Evolutionary conservation across 78 protist species (phyloP), one percentile per base, ranked within the genome.

Genomic region (Guillardia theta): DNA sequence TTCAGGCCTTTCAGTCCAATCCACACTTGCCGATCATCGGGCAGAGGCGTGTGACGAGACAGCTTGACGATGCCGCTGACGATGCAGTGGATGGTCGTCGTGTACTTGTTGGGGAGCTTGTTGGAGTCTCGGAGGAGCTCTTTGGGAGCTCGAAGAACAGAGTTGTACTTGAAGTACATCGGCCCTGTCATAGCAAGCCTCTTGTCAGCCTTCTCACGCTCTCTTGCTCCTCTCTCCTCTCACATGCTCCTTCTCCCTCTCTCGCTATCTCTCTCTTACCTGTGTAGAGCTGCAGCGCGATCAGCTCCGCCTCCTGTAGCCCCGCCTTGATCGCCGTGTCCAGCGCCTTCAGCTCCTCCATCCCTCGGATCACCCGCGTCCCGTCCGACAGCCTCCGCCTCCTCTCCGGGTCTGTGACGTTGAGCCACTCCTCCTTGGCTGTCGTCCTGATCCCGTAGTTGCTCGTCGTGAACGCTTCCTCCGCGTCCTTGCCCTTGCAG

Each of bases 71-170:
- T 30, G 9, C 90, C 90, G 33, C 64, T 44, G 43, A 64, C 80
- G 90, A 41, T 47, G 10, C 33, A 62, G 70, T 64, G 88, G 50
- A 93, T n/a, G 0, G 76, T 93, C n/a, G 58, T 93, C 39, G 58
- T 76, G 88, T 93, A 93, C 10, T 4, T 64, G 48, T 93, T 93
- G 47, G n/a, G n/a, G n/a, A n/a, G n/a, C n/a, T n/a, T n/a, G n/a
- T n/a, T n/a, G n/a, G n/a, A n/a, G n/a, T n/a, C n/a, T n/a, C n/a
- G n/a, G n/a, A n/a, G n/a, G n/a, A n/a, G n/a, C n/a, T n/a, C n/a
- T n/a, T n/a, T n/a, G n/a, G n/a, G n/a, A n/a, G n/a, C 48, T 21
- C 93, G 64, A 0, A 88, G 93, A 46, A 88, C 93, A 5, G 87
- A 37, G 5, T 70, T 70, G 87, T 36, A 70, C 12, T 15, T 27